Evolutionary conservation across 2,329 filamentous ascomycete genomes (phyloP), one percentile per base, ranked within the genome.

Genomic region (Mollisiaceae sp.): DNA sequence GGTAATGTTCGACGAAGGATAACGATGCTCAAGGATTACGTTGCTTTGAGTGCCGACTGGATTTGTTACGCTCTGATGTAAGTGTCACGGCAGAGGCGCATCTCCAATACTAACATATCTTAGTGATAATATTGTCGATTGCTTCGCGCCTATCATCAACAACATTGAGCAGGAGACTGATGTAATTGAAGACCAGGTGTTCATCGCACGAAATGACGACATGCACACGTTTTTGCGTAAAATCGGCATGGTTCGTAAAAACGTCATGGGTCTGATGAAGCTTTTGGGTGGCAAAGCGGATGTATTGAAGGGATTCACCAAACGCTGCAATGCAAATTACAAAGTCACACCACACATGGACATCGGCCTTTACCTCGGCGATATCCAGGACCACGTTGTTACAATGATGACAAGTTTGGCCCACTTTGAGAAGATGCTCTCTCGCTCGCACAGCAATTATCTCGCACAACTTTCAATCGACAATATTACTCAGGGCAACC

Each of bases 331-430:
- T 77, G 94, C 97, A 76, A 93, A 97, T 70, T 98, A 97, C 82
- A 91, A 92, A 70, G 91, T 98, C 60, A 97, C 95, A 1, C 95
- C 95, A 8, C 91, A 94, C 57, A 95, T 95, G 81, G 95, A 99
- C 76, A 97, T 99, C 70, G 95, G 94, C 24, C 87, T 99, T 74
- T 99, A 99, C 76, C 86, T 99, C 41, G 93, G 93, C 75, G 95
- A 99, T 80, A 97, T 99, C 70, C 95, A 99, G 79, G 95, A 99
- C 80, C 95, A 99, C 85, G 94, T 99, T 61, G 93, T 99, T 66
- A 99, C 95, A 55, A 98, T 98, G 94, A 97, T 97, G 86, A 95
- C 92, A 72, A 99, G 97, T 79, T 80, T 99, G 73, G 89, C 89
- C 0, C 95, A 99, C 77, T 97, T 97, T 72, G 95, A 99, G 78